Conservation (phyloP, 306 rosid species). For the Mimosa pudica region DNA sequence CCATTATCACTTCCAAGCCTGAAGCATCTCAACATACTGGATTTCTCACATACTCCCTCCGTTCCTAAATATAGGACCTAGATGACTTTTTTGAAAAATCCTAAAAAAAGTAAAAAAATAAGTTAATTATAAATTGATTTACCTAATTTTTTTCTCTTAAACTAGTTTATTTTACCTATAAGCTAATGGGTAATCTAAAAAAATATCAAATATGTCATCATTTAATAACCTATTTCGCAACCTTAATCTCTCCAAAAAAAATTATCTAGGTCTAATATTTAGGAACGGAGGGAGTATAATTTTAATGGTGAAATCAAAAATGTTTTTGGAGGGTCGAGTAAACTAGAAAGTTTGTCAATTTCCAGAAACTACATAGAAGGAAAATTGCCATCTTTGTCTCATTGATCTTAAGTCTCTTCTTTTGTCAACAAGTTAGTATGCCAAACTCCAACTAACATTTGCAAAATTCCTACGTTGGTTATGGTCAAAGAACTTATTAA, state of each 20-base stretch:
- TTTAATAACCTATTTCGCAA: too few relatives aligned
- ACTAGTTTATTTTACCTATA: too few relatives aligned
- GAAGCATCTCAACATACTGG: neutral
- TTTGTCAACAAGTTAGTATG: slow-evolving; percentile 16
- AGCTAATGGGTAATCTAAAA: too few relatives aligned
- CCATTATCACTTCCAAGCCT: neutral
- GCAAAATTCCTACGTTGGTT: neutral
- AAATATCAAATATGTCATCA: too few relatives aligned
- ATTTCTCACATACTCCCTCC: neutral
- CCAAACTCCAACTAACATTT: neutral
- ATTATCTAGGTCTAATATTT: too few relatives aligned
- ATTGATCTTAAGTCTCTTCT: neutral
- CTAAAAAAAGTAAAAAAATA: too few relatives aligned
- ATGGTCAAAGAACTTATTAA: slow-evolving; percentile 5
- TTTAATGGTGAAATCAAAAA: slow-evolving; percentile 8
- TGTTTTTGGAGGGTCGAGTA: neutral
- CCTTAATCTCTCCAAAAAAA: too few relatives aligned
- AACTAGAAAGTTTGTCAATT: neutral
- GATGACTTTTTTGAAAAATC: too few relatives aligned
- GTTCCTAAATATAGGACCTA: too few relatives aligned
- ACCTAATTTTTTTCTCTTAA: too few relatives aligned
- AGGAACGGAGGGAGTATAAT: too few relatives aligned
- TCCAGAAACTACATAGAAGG: neutral
- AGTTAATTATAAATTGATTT: too few relatives aligned
- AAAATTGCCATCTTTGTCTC: neutral